Base-by-base conservation (phyloP, 1,284 basidiomycete species). In the Melampsora larici-populina region DNA sequence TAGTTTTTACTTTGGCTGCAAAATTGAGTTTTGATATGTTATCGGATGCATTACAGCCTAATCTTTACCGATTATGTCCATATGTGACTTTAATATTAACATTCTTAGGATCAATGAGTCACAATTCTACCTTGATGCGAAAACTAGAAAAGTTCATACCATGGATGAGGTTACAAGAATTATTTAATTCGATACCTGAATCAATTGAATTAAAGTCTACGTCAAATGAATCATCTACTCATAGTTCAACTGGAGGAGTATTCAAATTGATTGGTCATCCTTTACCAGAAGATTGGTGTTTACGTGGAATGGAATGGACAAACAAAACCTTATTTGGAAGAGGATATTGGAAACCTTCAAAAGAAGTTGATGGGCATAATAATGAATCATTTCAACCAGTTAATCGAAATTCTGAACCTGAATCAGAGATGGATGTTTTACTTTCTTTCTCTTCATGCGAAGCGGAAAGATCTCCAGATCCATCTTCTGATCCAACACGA, bases 281-380 rank as follows among this genome's bases (percentile, higher is more conserved):
- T 0, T 86, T 99, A 2, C 89, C 92, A 0, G 97, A 99, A 84
- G 97, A 99, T 83, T 97, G 94, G 93, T 92, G 92, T 81, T 84
- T 98, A 79, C 88, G 95, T 43, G 97, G 97, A 3, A 92, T 95
- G 89, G 92, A 93, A 80, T 99, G 96, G 96, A 90, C 92, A 1
- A 91, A 92, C 7, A 87, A 92, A 79, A 89, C 90, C 77, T 90
- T 97, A 1, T 97, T 91, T 83, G 93, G 94, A 83, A 88, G 92
- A 63, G 94, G 94, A 0, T 98, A 91, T 84, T 98, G 94, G 95
- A 86, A 86, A 77, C 58, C 65, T 13, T 75, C 55, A 15, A 69
- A 76, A 46, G 18, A 29, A n/a, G 18, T 40, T n/a, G 60, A 58
- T 31, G n/a, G 36, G 17, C 21, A 17, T 36, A 40, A 76, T 49